These are phyloP conservation scores for Corylus avellana DNA, from an alignment of 306 rosid genomes.

Conservation along the genomic window DNA sequence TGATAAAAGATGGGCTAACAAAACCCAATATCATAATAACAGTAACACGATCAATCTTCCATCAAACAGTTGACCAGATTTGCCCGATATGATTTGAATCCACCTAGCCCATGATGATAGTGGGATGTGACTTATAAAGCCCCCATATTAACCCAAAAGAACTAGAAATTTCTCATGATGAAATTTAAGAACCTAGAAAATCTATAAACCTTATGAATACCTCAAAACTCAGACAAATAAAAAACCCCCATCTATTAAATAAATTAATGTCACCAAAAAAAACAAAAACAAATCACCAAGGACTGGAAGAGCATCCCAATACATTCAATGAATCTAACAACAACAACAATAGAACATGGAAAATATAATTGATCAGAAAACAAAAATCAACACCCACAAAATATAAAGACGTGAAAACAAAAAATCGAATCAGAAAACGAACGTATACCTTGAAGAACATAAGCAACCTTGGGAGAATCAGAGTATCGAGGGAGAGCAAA, in stretches of 20 bases:
- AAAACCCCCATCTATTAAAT: too few species aligned
- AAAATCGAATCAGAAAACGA: neutral
- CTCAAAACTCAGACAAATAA: neutral
- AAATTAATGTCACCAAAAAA: neutral
- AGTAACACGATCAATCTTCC: too few species aligned
- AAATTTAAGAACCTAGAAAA: too few species aligned
- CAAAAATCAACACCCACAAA: neutral
- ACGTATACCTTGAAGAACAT: slow-evolving; percentile 68
- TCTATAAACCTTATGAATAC: too few species aligned
- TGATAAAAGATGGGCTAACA: too few species aligned
- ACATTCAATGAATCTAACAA: neutral
- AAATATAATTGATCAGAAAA: neutral
- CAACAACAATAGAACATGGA: neutral
- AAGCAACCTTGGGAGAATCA: slow-evolving; percentile 77
- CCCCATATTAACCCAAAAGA: too few species aligned
- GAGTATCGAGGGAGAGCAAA: slow-evolving; percentile 72
- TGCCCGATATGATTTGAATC: too few species aligned
- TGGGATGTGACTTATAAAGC: too few species aligned
- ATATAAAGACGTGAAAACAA: neutral
- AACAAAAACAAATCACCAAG: neutral
- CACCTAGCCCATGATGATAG: neutral
- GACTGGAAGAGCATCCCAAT: neutral
- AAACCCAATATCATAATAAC: too few species aligned
- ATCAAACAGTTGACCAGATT: too few species aligned
- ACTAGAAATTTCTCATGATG: too few species aligned